A percentile compares a stretch with the other conserved stretches of the same genome.
These are phyloP conservation scores for Chrysopogon serrulatus DNA, from an alignment of 176 grass and related monocot genomes.

Conservation along the genomic window DNA sequence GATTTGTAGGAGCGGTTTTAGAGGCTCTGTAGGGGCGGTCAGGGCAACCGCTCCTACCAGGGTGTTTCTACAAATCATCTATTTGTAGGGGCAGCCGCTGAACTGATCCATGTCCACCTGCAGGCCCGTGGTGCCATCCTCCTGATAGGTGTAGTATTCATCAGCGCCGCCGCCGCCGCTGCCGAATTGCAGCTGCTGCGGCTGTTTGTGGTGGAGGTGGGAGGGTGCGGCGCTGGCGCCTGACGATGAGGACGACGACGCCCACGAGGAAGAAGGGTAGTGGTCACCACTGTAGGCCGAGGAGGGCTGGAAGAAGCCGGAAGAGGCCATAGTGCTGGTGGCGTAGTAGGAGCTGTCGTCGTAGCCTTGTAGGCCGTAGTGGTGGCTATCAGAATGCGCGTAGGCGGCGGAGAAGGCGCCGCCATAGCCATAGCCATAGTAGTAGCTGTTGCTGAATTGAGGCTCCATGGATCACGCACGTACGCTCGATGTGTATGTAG, in stretches of 20 bases:
- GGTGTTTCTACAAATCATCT: too few species aligned
- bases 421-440: neutral
- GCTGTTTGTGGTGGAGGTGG: neutral
- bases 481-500: neutral
- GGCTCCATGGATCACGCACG: neutral
- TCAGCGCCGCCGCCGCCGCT: neutral
- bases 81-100: too few species aligned
- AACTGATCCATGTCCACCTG: constrained; percentile 1
- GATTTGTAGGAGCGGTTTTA: too few species aligned
- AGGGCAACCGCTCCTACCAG: too few species aligned
- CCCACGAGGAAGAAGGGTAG: neutral
- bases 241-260: neutral
- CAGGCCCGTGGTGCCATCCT: neutral
- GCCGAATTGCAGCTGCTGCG: neutral
- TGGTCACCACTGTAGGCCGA: neutral
- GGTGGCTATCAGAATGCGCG: neutral
- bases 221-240: neutral
- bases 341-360: neutral
- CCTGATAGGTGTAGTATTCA: neutral
- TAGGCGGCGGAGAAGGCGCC: neutral
- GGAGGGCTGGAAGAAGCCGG: neutral
- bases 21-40: too few species aligned
- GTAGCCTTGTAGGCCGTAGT: neutral
- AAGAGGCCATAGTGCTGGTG: neutral
- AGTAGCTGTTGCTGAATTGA: constrained; percentile 7